Conservation (phyloP, 129 eudicot species). For the Escallonia herrerae region DNA sequence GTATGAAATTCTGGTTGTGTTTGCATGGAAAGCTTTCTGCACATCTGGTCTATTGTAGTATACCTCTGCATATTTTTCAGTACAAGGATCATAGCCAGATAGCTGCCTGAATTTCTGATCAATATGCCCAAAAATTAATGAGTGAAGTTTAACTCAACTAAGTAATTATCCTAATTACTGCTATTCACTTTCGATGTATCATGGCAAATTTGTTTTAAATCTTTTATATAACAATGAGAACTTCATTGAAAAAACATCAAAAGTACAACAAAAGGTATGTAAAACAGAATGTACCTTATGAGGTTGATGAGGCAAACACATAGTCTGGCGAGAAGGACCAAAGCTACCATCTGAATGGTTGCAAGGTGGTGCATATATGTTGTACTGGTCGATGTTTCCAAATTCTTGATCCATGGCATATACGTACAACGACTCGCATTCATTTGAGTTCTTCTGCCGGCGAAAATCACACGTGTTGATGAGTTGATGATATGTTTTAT, state of each 20-base stretch:
- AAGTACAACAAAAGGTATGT: no score
- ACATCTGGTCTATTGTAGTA: slow-evolving; percentile 88
- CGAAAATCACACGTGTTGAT: slow-evolving; percentile 75
- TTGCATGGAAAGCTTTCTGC: slow-evolving; percentile 95
- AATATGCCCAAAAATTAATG: background rate
- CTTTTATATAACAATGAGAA: no score
- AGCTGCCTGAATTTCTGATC: slow-evolving; percentile 40
- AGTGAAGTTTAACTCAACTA: background rate
- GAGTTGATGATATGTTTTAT: slow-evolving; percentile 70
- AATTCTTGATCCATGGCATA: slow-evolving; percentile 97
- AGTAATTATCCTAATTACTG: no score
- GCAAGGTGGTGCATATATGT: slow-evolving; percentile 95
- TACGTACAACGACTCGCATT: slow-evolving; percentile 74
- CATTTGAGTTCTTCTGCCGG: slow-evolving; percentile 72
- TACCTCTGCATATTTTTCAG: slow-evolving; percentile 84
- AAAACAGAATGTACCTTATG: slow-evolving; percentile 24
- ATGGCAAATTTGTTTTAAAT: no score
- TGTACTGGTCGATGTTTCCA: slow-evolving; percentile 93
- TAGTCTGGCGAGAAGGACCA: slow-evolving; percentile 41
- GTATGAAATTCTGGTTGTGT: slow-evolving; percentile 63
- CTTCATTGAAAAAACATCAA: no score
- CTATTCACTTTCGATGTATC: no score
- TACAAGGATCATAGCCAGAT: slow-evolving; percentile 93
- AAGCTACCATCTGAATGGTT: slow-evolving; percentile 55
- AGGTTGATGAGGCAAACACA: slow-evolving; percentile 73